Conservation (phyloP, 2,329 filamentous ascomycete species). For the Cladosporium austrohemisphaericum region DNA sequence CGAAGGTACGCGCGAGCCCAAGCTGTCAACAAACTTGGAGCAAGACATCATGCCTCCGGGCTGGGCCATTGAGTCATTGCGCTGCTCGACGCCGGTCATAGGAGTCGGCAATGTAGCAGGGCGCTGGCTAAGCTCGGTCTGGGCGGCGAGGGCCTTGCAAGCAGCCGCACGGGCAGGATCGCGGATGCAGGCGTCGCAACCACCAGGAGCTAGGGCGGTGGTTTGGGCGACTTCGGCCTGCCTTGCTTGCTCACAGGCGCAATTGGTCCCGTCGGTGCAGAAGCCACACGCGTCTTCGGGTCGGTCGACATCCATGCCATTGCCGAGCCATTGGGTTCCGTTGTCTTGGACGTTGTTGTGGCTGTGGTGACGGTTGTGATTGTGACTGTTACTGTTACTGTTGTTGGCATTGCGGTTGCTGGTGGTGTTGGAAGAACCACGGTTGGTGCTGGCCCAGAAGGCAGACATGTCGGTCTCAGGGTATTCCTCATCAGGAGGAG, state of each 20-base stretch:
- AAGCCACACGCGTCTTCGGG: constrained; percentile 27
- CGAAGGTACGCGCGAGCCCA: constrained; percentile 12
- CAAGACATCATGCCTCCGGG: constrained; percentile 20
- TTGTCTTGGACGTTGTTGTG: constrained; percentile 12
- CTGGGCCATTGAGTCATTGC: constrained; percentile 12
- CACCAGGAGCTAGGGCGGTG: constrained; percentile 23
- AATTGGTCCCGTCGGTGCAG: constrained; percentile 28
- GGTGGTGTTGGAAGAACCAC: too few relatives aligned
- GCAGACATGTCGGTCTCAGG: constrained; percentile 21
- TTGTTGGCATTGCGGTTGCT: constrained; percentile 12
- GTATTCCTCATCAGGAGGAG: background rate
- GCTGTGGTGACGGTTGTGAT: background rate
- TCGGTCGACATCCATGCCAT: constrained; percentile 16
- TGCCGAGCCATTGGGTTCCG: constrained; percentile 19
- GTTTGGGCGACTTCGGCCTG: constrained; percentile 13
- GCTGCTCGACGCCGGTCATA: background rate
- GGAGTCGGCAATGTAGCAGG: constrained; percentile 7
- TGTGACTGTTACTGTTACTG: background rate
- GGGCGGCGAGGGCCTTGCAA: constrained; percentile 24
- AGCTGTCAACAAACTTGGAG: constrained; percentile 17
- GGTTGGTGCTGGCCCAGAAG: too few relatives aligned
- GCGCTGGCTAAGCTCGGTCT: background rate
- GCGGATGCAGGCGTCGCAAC: constrained; percentile 26
- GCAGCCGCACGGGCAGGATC: constrained; percentile 27
- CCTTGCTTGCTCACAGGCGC: constrained; percentile 20